Base-by-base conservation (phyloP, 2,329 filamentous ascomycete species). In the Trichocomaceae sp. region DNA sequence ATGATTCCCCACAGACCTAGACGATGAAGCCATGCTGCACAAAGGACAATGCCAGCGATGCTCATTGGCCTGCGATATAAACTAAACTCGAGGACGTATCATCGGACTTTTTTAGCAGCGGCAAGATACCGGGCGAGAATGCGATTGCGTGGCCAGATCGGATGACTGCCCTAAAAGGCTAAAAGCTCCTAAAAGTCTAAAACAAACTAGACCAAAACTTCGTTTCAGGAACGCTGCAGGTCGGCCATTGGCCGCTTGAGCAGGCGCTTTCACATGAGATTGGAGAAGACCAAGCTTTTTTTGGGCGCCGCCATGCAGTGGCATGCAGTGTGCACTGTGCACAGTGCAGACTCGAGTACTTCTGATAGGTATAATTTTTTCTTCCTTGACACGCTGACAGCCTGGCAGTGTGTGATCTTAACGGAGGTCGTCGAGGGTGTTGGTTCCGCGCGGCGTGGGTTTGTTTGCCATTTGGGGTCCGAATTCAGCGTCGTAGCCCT, bases 1-100 rank as follows among this genome's bases (percentile, higher is more conserved):
- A 41, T 47, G 51, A 53, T 33, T 41, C 50, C 50, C 41, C 50
- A 52, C 41, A 22, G 23, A 7, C n/a, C n/a, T n/a, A 26, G 23
- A 26, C 23, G n/a, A n/a, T n/a, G 49, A 33, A 17, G 31, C n/a
- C 7, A 22, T 44, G 10, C 2, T 44, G 39, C n/a, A n/a, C n/a
- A n/a, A 50, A 23, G 39, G 42, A 31, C 4, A 17, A 39, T 8
- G 26, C 26, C 26, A 29, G 26, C 26, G 10, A n/a, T n/a, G 13
- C 13, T 12, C 2, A 35, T 39, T 39, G 35, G 35, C 35, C 35
- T 17, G 35, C n/a, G 31, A 35, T 35, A 35, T 15, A 15, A 35
- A 8, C 31, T 35, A 35, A 8, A 35, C 31, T 35, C 45, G 23
- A 47, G 20, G 20, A 50, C 20, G 47, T 51, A 51, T 51, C 49